phyloP scores from a whole-genome alignment of 257 asterid species.

The Lycium barbarum region DNA sequence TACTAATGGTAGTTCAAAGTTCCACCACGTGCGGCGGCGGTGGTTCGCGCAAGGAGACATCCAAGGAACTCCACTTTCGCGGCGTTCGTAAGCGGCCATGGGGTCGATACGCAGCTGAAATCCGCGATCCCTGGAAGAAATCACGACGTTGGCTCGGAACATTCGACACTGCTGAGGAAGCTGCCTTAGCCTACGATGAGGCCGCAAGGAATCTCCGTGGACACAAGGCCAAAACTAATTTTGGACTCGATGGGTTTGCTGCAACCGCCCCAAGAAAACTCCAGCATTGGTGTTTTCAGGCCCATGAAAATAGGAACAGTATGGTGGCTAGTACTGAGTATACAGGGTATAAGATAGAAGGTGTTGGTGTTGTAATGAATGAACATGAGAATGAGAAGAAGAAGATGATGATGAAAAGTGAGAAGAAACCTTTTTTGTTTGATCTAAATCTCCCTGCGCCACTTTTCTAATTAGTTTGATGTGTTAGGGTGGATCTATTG shows the following conservation, averaged over 20 bases:
- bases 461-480: slow-evolving; percentile 36
- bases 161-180: too few species aligned
- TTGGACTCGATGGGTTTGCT: slow-evolving; percentile 35
- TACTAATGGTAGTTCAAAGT: slow-evolving; percentile 2
- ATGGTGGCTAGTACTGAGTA: slow-evolving; percentile 31
- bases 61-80: slow-evolving; percentile 53
- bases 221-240: slow-evolving; percentile 66
- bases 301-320: background rate
- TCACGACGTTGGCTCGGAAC: slow-evolving; percentile 74
- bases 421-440: slow-evolving; percentile 58
- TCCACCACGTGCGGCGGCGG: slow-evolving; percentile 27
- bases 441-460: slow-evolving; percentile 76
- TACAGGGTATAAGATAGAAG: slow-evolving; percentile 46
- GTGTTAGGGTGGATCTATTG: too few species aligned
- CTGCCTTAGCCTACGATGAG: slow-evolving; percentile 69
- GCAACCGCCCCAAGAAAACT: slow-evolving; percentile 27
- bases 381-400: slow-evolving; percentile 39
- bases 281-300: too few species aligned
- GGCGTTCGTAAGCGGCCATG: slow-evolving; percentile 79
- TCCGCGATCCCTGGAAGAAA: slow-evolving; percentile 77
- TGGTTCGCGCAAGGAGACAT: slow-evolving; percentile 16
- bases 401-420: slow-evolving; percentile 30
- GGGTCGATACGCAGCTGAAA: slow-evolving; percentile 78
- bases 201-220: slow-evolving; percentile 70
- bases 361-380: slow-evolving; percentile 41